Evolutionary conservation across 306 rosid genomes (phyloP), one percentile per base, ranked within the genome.

Genomic region (Gastrolobium bilobum): DNA sequence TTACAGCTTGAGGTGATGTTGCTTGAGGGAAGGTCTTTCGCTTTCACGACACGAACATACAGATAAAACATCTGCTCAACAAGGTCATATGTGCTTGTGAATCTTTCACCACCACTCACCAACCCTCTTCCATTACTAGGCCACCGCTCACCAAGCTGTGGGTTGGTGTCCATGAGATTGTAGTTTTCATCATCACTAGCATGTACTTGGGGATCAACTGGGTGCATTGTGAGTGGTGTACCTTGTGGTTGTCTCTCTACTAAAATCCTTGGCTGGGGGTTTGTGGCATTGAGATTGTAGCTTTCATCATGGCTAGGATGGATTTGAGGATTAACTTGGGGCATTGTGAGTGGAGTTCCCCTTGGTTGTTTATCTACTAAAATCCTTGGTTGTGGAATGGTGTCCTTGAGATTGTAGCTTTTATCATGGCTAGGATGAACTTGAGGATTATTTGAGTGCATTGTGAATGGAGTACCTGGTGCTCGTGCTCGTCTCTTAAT

Each of bases 41-140:
- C 98, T 85, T 91, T 93, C 65, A 87, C 86, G n/a, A 90, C 89
- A 1, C 89, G 90, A 62, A 93, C 91, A 7, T 88, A 93, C 0
- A 93, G 88, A 84, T 91, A 87, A 67, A 80, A 89, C 95, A 86
- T 87, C 80, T 91, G 93, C 87, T 93, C 92, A 44, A 93, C 98
- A 33, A 93, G 95, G 72, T 90, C 98, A 44, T 83, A 88, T 10
- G 90, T 86, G 86, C 87, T 88, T 0, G 90, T 39, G 15, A 83
- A 79, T 78, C 91, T 88, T 74, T 93, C 98, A 52, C 91, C 60
- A 4, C 76, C 71, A 38, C 43, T 82, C 88, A 81, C 68, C 98
- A 88, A 88, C 59, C 91, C 92, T 81, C 89, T 81, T 80, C 89
- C 81, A 64, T 2, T 40, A 43, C 39, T 88, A 6, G 88, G 87